Conservation (phyloP, 2,329 filamentous ascomycete genomes). For the Phaeosphaeria sp. region DNA sequence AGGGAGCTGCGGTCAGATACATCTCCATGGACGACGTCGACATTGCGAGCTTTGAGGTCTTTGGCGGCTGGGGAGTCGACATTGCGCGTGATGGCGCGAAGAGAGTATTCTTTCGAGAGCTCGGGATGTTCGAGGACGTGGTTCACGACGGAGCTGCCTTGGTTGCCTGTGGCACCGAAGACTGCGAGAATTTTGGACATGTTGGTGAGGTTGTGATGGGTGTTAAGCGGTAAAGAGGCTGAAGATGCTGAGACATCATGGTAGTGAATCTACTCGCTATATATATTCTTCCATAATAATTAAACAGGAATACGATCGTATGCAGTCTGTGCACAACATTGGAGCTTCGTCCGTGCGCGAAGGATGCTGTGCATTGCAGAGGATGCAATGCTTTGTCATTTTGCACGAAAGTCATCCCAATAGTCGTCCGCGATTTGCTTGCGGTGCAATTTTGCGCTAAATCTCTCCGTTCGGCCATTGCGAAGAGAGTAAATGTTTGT, state of each 20-base stretch:
- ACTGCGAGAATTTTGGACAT: conserved; percentile 59
- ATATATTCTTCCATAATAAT: background rate
- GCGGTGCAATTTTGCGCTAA: background rate
- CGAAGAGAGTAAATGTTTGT: background rate
- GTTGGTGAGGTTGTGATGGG: background rate
- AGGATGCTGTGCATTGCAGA: background rate
- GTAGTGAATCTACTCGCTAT: background rate
- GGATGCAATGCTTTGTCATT: background rate
- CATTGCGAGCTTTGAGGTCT: conserved; percentile 41
- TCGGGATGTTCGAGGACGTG: conserved; percentile 51
- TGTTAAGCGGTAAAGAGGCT: background rate
- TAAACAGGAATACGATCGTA: background rate
- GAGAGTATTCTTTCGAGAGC: conserved; percentile 55
- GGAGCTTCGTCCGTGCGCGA: too few relatives aligned
- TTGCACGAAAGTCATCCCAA: background rate
- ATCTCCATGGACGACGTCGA: conserved; percentile 23
- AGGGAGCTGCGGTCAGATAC: conserved; percentile 18
- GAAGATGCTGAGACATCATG: background rate
- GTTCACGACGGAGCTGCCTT: conserved; percentile 63
- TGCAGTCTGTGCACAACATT: too few relatives aligned
- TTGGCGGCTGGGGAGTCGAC: conserved; percentile 52
- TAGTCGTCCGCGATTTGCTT: background rate
- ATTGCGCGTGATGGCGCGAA: conserved; percentile 64
- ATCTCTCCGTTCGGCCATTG: background rate
- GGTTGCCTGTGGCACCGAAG: conserved; percentile 65